These are phyloP conservation scores for Linum usitatissimum DNA, from an alignment of 345 rosid species.

Conservation along the genomic window DNA sequence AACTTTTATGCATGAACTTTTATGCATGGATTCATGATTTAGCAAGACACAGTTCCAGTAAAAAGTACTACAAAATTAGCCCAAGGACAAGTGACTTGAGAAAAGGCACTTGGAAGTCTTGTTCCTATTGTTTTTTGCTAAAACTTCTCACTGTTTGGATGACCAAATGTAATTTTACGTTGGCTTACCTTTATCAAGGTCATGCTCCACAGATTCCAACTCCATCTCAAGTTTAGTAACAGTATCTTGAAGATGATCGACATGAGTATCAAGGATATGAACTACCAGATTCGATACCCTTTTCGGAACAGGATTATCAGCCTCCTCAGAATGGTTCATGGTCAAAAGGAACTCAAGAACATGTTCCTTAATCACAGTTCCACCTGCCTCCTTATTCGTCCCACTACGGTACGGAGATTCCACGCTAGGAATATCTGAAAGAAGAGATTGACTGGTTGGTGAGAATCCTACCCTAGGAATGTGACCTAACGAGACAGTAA, in stretches of 20 bases:
- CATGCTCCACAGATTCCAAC: constrained; percentile 73
- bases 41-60: too few relatives aligned
- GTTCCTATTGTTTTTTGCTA: too few relatives aligned
- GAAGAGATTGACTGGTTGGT: constrained; percentile 60
- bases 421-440: constrained; percentile 81
- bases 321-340: constrained; percentile 99
- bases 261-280: constrained; percentile 79
- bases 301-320: constrained; percentile 89
- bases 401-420: constrained; percentile 46
- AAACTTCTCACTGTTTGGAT: too few relatives aligned
- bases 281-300: constrained; percentile 82
- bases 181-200: constrained; percentile 72
- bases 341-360: constrained; percentile 89
- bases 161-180: background rate
- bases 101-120: background rate
- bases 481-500: constrained; percentile 86
- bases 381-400: constrained; percentile 52
- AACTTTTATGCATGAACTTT: too few relatives aligned
- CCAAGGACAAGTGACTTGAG: background rate
- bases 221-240: constrained; percentile 88
- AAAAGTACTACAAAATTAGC: background rate
- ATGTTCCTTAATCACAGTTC: constrained; percentile 82
- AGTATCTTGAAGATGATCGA: constrained; percentile 89
- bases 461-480: constrained; percentile 94
- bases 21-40: too few relatives aligned